Conservation (phyloP, 2,329 filamentous ascomycete species). For the Aspergillus proliferans region DNA sequence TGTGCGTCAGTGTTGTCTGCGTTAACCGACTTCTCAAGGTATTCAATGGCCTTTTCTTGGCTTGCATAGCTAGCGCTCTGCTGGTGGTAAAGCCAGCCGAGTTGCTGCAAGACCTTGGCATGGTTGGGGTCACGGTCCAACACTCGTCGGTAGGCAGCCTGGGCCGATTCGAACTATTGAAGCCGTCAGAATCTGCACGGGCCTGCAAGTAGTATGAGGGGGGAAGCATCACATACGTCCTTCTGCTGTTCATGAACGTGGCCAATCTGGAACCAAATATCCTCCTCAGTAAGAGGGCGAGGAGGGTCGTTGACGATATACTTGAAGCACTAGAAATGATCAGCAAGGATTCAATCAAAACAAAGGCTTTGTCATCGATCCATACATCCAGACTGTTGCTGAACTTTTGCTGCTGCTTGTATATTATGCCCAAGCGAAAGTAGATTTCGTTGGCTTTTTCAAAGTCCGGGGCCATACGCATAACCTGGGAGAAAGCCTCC, state of each 20-base stretch:
- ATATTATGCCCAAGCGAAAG: conserved; percentile 97
- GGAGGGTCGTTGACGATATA: conserved; percentile 94
- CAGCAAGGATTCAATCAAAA: conserved; percentile 1
- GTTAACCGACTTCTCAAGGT: conserved; percentile 90
- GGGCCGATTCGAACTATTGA: conserved; percentile 81
- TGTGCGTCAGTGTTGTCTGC: conserved; percentile 92
- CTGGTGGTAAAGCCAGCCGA: conserved; percentile 96
- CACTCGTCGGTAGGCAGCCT: conserved; percentile 85
- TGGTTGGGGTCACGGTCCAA: conserved; percentile 92
- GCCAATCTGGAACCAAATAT: conserved; percentile 99
- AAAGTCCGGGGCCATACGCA: conserved; percentile 96
- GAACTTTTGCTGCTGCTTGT: conserved; percentile 97
- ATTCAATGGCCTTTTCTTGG: conserved; percentile 94
- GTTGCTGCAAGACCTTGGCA: conserved; percentile 94
- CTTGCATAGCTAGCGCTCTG: conserved; percentile 86
- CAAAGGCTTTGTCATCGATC: conserved; percentile 3
- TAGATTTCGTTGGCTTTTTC: conserved; percentile 99
- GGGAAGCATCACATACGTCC: conserved; percentile 60
- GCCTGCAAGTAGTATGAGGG: neutral
- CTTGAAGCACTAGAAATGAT: conserved; percentile 72
- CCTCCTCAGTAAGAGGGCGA: conserved; percentile 86
- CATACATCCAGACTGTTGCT: conserved; percentile 80
- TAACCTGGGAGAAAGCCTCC: conserved; percentile 96
- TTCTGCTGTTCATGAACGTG: conserved; percentile 99
- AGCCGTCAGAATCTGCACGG: conserved; percentile 23